Evolutionary conservation across 805 yeast species (phyloP), one percentile per base, ranked within the genome.

Genomic region (Pichia kluyveri): DNA sequence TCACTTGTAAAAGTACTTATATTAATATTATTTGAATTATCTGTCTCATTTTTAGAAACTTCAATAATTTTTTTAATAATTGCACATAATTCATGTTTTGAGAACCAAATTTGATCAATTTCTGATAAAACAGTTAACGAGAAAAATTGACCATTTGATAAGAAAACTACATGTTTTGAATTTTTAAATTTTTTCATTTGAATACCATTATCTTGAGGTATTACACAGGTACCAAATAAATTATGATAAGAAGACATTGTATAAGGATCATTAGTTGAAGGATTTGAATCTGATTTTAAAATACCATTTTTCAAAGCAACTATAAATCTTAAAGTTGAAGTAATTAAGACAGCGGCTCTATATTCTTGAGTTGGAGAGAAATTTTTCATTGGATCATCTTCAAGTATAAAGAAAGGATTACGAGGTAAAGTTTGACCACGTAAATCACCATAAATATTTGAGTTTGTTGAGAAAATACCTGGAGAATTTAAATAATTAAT

Each of bases 331-430:
- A 83, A 67, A 3, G 86, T 73, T 5, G 89, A 82, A 46, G 79
- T 75, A 28, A 83, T 72, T 52, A 85, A 65, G 28, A 76, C 80
- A 2, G 90, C 79, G 9, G 90, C 82, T 37, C 91, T 62, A 52
- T 79, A 82, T 11, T 78, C 69, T 65, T 85, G 95, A 45, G 76
- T 69, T 15, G 87, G 85, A 12, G 71, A 63, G 46, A 67, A 72
- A 50, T 74, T 75, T 17, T 78, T 71, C 52, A 79, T 71, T 1
- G 91, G 90, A 54, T 85, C 95, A 58, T 83, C 83, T 53, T 83
- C 88, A 17, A 85, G 62, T 11, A 85, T 76, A 54, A 85, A 71
- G 57, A 82, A 84, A 1, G 95, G 95, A 60, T 84, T 85, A 51
- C 91, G 69, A 6, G 95, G 95, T 40, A 85, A 66, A 1, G 82